These are phyloP conservation scores for Fusarium cyanostomum DNA, from an alignment of 2,329 filamentous ascomycete genomes.

Conservation along the genomic window DNA sequence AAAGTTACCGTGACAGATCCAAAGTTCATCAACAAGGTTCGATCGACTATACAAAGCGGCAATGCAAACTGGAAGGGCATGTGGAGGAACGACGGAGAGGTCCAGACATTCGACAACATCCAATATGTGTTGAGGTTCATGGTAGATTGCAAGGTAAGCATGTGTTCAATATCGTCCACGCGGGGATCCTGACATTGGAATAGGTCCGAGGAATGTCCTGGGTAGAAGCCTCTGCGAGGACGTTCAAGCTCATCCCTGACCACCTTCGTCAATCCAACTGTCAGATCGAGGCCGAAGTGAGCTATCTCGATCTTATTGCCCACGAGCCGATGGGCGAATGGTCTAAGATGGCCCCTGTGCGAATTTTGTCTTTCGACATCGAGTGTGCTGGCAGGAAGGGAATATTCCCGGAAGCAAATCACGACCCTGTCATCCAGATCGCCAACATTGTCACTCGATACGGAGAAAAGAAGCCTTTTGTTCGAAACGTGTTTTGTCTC, in stretches of 20 bases:
- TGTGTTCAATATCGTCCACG: too few species aligned
- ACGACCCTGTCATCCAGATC: constrained; percentile 97
- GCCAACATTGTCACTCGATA: constrained; percentile 95
- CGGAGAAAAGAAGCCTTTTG: constrained; percentile 94
- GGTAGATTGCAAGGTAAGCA: constrained; percentile 86
- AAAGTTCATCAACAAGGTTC: constrained; percentile 80
- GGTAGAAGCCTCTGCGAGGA: constrained; percentile 83
- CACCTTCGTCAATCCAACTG: constrained; percentile 85
- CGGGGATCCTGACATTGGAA: constrained; percentile 27
- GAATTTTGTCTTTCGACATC: constrained; percentile 96
- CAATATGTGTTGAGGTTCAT: constrained; percentile 96
- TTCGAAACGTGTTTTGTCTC: constrained; percentile 95
- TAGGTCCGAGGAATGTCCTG: constrained; percentile 95
- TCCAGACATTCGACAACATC: constrained; percentile 95
- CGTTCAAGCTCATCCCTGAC: constrained; percentile 75
- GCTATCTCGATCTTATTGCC: constrained; percentile 84
- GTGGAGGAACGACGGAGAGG: constrained; percentile 77
- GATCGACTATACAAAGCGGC: constrained; percentile 77
- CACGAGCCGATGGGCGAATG: constrained; percentile 92
- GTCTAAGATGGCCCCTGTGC: constrained; percentile 96
- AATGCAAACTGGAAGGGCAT: constrained; percentile 89
- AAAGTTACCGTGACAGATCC: constrained; percentile 94
- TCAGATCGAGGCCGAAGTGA: constrained; percentile 91
- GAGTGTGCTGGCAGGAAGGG: constrained; percentile 98
- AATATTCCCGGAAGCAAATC: constrained; percentile 91